phyloP scores from a whole-genome alignment of 371 early-diverging fungal genomes.

The Mucor lusitanicus region DNA sequence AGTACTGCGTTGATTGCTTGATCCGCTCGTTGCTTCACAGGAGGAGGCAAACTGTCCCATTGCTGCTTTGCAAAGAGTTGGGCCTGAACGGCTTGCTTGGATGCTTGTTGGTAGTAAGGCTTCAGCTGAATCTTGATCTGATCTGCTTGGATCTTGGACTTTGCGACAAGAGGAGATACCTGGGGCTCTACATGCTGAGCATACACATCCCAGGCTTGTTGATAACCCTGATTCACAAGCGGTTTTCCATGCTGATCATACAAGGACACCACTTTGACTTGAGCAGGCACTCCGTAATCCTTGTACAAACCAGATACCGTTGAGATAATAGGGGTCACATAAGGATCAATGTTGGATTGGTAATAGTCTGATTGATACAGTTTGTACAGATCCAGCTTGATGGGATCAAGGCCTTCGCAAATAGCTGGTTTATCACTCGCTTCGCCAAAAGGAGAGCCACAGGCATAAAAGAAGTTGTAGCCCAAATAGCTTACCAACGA shows the following conservation, averaged over 20 bases:
- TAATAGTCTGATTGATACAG: slow-evolving; percentile 4
- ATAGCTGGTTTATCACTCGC: slow-evolving; percentile 6
- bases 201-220: neutral
- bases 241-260: slow-evolving; percentile 8
- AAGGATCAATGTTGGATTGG: slow-evolving; percentile 7
- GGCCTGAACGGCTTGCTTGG: neutral
- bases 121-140: neutral
- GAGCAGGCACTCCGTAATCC: slow-evolving; percentile 8
- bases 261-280: neutral
- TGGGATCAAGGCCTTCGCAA: slow-evolving; percentile 12
- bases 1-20: neutral
- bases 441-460: slow-evolving; percentile 12
- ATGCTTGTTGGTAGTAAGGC: neutral
- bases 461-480: slow-evolving; percentile 5
- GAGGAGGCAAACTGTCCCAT: slow-evolving; percentile 1
- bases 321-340: neutral
- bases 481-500: slow-evolving; percentile 10
- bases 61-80: neutral
- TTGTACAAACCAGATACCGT: neutral
- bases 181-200: neutral
- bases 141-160: neutral
- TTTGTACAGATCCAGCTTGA: slow-evolving; percentile 7
- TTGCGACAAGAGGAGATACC: neutral
- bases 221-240: neutral
- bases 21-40: neutral